Conservation (phyloP, 164 flowering plant species). For the Magnolia kwangsiensis region DNA sequence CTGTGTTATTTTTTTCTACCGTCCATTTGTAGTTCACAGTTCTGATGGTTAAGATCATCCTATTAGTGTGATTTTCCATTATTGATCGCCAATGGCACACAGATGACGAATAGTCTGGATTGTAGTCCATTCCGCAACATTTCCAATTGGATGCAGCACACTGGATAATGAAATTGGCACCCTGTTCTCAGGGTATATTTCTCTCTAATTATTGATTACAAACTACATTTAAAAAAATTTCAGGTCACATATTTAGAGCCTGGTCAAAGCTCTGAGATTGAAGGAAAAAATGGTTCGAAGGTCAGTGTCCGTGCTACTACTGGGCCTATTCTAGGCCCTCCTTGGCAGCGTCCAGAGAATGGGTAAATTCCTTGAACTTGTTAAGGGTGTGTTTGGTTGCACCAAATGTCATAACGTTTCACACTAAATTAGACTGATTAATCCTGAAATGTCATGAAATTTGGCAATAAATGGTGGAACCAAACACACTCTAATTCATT, state of each 20-base stretch:
- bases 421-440: background rate
- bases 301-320: conserved; percentile 66
- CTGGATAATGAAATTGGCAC: no score
- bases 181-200: no score
- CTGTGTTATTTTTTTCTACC: background rate
- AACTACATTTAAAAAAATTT: conserved; percentile 11
- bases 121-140: no score
- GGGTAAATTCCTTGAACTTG: conserved; percentile 41
- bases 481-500: background rate
- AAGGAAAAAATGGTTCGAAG: conserved; percentile 47
- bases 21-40: background rate
- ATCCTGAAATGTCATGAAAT: background rate
- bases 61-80: background rate
- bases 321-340: conserved; percentile 93
- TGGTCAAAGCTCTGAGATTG: conserved; percentile 61
- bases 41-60: background rate
- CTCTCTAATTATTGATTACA: background rate
- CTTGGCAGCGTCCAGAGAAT: conserved; percentile 97
- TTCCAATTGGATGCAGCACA: no score
- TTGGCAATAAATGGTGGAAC: background rate
- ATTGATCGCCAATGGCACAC: background rate
- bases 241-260: conserved; percentile 89
- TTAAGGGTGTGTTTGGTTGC: background rate
- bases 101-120: background rate
- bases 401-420: no score